Percentiles rank a stretch among this genome's conserved stretches.
Evolutionary conservation across 768 basidiomycete genomes (phyloP).

Genomic region (Mycena rebaudengoi): DNA sequence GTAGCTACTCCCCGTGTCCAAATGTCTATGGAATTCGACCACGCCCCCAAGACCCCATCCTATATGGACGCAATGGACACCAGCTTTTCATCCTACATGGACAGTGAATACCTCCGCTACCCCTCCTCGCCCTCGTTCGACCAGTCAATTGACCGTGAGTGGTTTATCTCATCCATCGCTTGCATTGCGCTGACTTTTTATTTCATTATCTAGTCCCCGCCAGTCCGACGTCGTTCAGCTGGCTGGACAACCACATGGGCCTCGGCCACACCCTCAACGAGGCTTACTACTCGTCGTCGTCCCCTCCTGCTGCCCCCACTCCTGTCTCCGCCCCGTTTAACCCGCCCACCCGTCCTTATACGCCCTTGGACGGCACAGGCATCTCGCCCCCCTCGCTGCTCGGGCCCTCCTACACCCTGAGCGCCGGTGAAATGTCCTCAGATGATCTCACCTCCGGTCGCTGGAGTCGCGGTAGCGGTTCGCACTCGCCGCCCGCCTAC

Average conservation of each 20-base stretch:
- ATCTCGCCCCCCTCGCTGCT: conserved; percentile 75
- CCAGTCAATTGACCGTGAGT: conserved; percentile 73
- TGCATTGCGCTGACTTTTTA: conserved; percentile 14
- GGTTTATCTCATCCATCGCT: background rate
- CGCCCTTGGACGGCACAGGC: conserved; percentile 67
- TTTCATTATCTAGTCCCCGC: conserved; percentile 53
- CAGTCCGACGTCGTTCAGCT: conserved; percentile 57
- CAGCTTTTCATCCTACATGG: conserved; percentile 57
- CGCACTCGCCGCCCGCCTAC: conserved; percentile 52
- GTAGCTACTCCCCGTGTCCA: too few relatives aligned
- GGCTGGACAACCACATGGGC: conserved; percentile 71
- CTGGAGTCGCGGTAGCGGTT: conserved; percentile 76
- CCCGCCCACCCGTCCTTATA: conserved; percentile 63
- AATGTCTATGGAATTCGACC: conserved; percentile 61
- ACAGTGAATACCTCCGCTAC: conserved; percentile 75
- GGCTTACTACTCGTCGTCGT: conserved; percentile 68
- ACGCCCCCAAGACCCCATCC: conserved; percentile 52
- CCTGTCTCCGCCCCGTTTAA: conserved; percentile 50
- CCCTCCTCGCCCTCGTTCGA: conserved; percentile 69
- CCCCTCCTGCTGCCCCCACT: conserved; percentile 56
- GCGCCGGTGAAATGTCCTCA: conserved; percentile 77
- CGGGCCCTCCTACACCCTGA: conserved; percentile 62
- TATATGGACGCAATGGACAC: conserved; percentile 58
- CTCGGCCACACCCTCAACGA: conserved; percentile 61
- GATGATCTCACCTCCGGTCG: conserved; percentile 71